Evolutionary conservation across 2,329 filamentous ascomycete genomes (phyloP).

Genomic region (Apiospora malaysiana): DNA sequence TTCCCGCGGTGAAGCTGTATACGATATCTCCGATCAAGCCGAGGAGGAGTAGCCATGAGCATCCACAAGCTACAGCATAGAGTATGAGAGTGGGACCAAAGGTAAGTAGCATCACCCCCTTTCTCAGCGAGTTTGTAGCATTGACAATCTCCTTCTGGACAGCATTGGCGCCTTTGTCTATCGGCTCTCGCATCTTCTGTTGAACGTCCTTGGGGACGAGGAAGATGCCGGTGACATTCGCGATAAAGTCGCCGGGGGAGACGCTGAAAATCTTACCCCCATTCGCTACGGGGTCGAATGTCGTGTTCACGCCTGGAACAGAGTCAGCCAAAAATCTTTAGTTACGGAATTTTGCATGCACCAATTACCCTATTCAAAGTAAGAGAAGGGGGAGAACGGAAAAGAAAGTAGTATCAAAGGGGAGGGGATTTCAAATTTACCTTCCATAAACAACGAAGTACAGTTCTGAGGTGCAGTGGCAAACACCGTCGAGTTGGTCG

Average conservation of each 20-base stretch:
- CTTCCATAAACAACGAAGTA: neutral
- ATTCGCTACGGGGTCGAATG: neutral
- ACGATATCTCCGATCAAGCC: neutral
- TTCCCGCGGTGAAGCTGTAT: neutral
- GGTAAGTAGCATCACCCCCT: conserved; percentile 3
- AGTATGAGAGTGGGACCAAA: conserved; percentile 17
- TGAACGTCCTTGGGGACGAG: conserved; percentile 21
- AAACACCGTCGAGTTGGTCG: neutral
- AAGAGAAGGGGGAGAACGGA: neutral
- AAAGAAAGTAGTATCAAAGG: too few species aligned
- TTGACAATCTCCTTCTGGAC: neutral
- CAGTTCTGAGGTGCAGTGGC: neutral
- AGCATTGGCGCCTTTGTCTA: conserved; percentile 17
- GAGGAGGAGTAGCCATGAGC: conserved; percentile 11
- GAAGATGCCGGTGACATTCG: conserved; percentile 8
- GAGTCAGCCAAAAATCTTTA: neutral
- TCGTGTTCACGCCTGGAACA: neutral
- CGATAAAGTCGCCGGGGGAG: conserved; percentile 12
- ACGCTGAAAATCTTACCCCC: conserved; percentile 10
- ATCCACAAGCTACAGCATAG: neutral
- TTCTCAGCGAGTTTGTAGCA: neutral
- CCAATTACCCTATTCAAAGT: neutral
- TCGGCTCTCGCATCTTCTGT: conserved; percentile 16
- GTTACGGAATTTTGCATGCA: neutral
- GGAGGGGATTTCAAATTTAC: neutral